Evolutionary conservation across 352 stramenopile species (phyloP).

Genomic region (Globisporangium parvum): DNA sequence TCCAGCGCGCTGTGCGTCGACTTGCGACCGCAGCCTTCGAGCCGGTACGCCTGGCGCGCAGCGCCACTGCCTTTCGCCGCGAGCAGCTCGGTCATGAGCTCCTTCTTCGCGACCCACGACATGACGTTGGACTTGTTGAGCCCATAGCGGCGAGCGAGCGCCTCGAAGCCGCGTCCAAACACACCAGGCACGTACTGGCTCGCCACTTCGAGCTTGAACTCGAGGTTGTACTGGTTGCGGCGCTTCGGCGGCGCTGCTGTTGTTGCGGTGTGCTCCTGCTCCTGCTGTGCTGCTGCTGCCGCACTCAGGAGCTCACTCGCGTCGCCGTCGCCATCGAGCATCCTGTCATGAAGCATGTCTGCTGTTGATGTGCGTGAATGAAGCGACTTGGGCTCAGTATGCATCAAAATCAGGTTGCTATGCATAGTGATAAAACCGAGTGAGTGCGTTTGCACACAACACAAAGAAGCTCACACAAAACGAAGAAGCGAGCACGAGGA

Average conservation of each 20-base stretch:
- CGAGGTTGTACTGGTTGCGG: constrained; percentile 20
- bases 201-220: constrained; percentile 17
- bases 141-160: constrained; percentile 13
- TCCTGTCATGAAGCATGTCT: no score
- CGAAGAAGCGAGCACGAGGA: no score
- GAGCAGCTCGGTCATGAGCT: constrained; percentile 7
- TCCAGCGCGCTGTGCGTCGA: constrained; percentile 12
- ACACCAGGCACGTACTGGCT: constrained; percentile 11
- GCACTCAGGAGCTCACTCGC: no score
- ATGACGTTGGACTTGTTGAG: constrained; percentile 18
- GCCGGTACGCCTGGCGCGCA: constrained; percentile 6
- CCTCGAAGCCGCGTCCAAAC: constrained; percentile 10
- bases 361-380: no score
- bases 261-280: no score
- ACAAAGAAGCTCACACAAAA: no score
- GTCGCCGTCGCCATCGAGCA: no score
- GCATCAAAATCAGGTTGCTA: no score
- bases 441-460: no score
- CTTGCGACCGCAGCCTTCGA: constrained; percentile 16
- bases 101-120: constrained; percentile 13
- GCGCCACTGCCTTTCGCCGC: constrained; percentile 1
- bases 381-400: no score
- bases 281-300: no score
- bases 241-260: background rate
- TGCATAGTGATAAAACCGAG: no score